phyloP scores from a whole-genome alignment of 441 rosid genomes.

The Croton setiger region DNA sequence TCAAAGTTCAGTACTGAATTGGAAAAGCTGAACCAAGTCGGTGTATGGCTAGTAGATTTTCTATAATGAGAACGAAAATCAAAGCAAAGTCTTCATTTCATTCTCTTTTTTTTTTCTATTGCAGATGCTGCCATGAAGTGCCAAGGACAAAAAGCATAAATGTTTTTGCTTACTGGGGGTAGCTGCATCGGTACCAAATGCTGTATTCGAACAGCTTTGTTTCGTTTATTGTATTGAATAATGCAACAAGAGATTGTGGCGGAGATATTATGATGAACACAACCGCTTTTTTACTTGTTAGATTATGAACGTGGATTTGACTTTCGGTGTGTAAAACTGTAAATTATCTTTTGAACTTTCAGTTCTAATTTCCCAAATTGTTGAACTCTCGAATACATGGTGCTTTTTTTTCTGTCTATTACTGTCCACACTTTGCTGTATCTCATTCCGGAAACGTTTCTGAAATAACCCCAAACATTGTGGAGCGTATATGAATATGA shows the following conservation, averaged over 20 bases:
- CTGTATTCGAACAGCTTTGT: conserved; percentile 9
- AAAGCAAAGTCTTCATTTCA: neutral
- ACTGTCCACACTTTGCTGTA: neutral
- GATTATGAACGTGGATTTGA: conserved; percentile 15
- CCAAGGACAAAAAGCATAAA: conserved; percentile 1
- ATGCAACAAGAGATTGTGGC: conserved; percentile 19
- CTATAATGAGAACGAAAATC: neutral
- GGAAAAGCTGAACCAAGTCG: neutral
- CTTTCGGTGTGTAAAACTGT: neutral
- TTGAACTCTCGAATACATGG: neutral
- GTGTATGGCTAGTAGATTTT: neutral
- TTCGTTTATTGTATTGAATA: conserved; percentile 23
- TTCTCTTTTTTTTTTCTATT: conserved; percentile 3
- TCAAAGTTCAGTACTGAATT: neutral
- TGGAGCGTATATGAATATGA: no score
- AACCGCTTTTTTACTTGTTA: conserved; percentile 6
- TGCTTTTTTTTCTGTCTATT: neutral
- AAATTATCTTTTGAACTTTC: neutral
- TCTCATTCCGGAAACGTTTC: no score
- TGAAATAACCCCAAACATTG: no score
- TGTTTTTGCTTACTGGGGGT: conserved; percentile 5
- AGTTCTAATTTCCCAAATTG: neutral
- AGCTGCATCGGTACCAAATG: neutral
- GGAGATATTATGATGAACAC: conserved; percentile 6
- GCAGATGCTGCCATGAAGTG: conserved; percentile 18